Percentiles rank a stretch among this genome's conserved stretches.
phyloP scores from a whole-genome alignment of 2,329 filamentous ascomycete genomes.

The Neodidymelliopsis sp. region DNA sequence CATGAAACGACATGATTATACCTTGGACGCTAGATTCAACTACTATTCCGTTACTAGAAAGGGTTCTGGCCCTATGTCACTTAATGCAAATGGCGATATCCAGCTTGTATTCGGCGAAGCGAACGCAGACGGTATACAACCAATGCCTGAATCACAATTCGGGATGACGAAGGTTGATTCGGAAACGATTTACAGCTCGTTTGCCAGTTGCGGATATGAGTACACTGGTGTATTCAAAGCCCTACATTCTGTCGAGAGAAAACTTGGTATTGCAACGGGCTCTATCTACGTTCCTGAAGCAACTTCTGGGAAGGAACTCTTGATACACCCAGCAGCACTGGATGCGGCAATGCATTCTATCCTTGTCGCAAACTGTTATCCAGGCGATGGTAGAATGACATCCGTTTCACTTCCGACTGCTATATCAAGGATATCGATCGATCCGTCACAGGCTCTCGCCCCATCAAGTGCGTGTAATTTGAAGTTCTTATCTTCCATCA shows the following conservation, averaged over 20 bases:
- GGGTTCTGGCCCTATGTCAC: neutral
- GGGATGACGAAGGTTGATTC: neutral
- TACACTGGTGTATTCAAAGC: constrained; percentile 7
- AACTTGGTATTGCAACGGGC: constrained; percentile 1
- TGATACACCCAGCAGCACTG: constrained; percentile 38
- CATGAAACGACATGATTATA: neutral
- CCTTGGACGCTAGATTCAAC: neutral
- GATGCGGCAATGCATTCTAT: constrained; percentile 45
- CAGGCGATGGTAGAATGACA: constrained; percentile 34
- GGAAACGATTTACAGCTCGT: neutral
- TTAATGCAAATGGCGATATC: constrained; percentile 4
- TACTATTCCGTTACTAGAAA: neutral
- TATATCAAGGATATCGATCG: neutral
- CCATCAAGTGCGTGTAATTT: neutral
- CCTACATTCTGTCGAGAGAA: constrained; percentile 5
- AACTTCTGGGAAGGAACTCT: neutral
- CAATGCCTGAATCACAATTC: neutral
- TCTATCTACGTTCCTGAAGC: neutral
- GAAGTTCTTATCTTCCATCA: neutral
- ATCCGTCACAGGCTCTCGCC: constrained; percentile 7
- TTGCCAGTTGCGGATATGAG: constrained; percentile 3
- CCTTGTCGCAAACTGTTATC: constrained; percentile 39
- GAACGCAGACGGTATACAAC: neutral
- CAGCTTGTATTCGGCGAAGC: neutral
- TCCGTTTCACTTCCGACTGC: constrained; percentile 16